Percentiles rank a stretch among this genome's conserved stretches.
Evolutionary conservation across 129 eudicot species (phyloP).

Genomic region (Kitagawia praeruptora): DNA sequence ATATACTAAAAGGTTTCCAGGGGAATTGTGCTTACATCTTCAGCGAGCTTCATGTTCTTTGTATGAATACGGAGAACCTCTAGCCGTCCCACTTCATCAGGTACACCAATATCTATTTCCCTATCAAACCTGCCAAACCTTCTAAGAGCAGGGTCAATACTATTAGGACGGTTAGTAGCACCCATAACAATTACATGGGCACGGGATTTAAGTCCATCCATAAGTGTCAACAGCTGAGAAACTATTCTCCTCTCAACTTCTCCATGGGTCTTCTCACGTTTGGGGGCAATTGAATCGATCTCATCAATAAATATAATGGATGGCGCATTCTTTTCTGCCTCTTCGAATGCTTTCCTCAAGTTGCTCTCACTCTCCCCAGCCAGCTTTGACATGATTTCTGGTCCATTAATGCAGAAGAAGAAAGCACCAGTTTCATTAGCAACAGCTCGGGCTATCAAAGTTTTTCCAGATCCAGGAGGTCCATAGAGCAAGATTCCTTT

Average conservation of each 20-base stretch:
- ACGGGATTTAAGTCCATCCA: conserved; percentile 91
- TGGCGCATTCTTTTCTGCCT: conserved; percentile 91
- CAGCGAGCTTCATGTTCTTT: conserved; percentile 93
- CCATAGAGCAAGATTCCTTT: conserved; percentile 90
- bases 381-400: conserved; percentile 91
- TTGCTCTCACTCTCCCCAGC: conserved; percentile 99
- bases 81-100: conserved; percentile 90
- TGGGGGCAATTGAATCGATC: conserved; percentile 94
- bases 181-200: conserved; percentile 98
- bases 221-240: conserved; percentile 83
- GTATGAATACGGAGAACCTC: conserved; percentile 94
- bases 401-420: conserved; percentile 88
- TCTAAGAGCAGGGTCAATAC: conserved; percentile 93
- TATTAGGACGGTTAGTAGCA: conserved; percentile 93
- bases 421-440: conserved; percentile 97
- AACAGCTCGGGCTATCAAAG: conserved; percentile 88
- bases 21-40: conserved; percentile 34
- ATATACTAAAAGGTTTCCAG: not conserved
- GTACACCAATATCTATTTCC: conserved; percentile 94
- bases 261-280: conserved; percentile 84
- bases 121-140: conserved; percentile 93
- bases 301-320: conserved; percentile 86
- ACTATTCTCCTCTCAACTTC: conserved; percentile 97
- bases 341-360: conserved; percentile 89
- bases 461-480: conserved; percentile 95